phyloP scores from a whole-genome alignment of 2,329 filamentous ascomycete species.

The Colletotrichum sp. region DNA sequence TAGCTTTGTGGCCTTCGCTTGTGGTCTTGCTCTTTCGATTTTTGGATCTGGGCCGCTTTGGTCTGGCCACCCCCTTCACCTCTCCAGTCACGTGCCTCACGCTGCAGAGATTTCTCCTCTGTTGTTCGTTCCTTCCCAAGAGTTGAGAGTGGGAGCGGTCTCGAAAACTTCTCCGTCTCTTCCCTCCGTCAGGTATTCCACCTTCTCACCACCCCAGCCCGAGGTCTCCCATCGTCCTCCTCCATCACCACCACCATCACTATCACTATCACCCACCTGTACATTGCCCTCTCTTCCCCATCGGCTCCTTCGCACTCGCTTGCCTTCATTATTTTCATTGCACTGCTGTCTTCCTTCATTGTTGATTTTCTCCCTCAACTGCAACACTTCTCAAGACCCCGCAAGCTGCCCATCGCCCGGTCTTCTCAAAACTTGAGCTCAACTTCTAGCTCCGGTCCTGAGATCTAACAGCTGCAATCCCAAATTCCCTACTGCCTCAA shows the following conservation, averaged over 20 bases:
- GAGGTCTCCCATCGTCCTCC: background rate
- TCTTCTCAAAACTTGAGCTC: background rate
- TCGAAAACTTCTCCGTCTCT: background rate
- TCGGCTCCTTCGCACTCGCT: background rate
- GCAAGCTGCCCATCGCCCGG: background rate
- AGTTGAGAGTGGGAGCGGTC: background rate
- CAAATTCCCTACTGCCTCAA: rapidly evolving
- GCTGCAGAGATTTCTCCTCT: background rate
- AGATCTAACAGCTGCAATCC: background rate
- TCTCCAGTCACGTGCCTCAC: background rate
- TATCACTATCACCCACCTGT: background rate
- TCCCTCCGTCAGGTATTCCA: background rate
- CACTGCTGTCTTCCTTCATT: background rate
- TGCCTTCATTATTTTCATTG: background rate
- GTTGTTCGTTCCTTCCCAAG: background rate
- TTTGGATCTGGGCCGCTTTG: background rate
- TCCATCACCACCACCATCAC: background rate
- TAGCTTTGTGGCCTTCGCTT: background rate
- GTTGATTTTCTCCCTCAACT: background rate
- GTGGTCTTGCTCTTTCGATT: background rate
- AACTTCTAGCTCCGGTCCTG: background rate
- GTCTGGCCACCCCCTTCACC: background rate
- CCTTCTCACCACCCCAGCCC: background rate
- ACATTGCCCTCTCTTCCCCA: background rate
- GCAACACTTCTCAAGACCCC: background rate